A percentile compares a stretch with the other conserved stretches of the same genome.
Conservation (phyloP, 306 rosid genomes). For the Cucurbita argyrosperma region DNA sequence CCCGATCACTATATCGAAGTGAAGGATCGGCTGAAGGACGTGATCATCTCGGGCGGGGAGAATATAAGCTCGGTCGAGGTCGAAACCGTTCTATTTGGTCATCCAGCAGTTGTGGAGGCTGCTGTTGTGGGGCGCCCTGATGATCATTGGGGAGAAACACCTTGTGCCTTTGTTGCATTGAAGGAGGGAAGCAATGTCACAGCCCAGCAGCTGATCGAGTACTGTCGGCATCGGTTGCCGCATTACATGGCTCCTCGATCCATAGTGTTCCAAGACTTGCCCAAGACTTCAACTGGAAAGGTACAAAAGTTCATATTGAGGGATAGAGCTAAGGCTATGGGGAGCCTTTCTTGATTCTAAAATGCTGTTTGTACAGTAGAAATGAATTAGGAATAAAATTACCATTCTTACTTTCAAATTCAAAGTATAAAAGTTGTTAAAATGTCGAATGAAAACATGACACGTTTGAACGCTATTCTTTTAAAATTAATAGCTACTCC, state of each 20-base stretch:
- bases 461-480: too few species aligned
- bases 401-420: too few species aligned
- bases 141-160: slow-evolving; percentile 75
- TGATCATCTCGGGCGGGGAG: slow-evolving; percentile 76
- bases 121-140: slow-evolving; percentile 73
- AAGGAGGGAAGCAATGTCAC: slow-evolving; percentile 33
- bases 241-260: slow-evolving; percentile 70
- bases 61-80: slow-evolving; percentile 73
- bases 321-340: slow-evolving; percentile 48
- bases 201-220: slow-evolving; percentile 34
- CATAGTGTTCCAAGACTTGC: slow-evolving; percentile 42
- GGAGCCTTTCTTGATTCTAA: slow-evolving; percentile 22
- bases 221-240: slow-evolving; percentile 42
- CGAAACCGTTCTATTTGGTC: slow-evolving; percentile 50
- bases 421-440: too few species aligned
- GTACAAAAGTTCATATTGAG: slow-evolving; percentile 53
- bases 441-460: too few species aligned
- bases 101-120: slow-evolving; percentile 67
- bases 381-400: neutral
- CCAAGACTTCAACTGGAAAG: slow-evolving; percentile 76
- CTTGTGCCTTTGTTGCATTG: slow-evolving; percentile 67
- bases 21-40: slow-evolving; percentile 66
- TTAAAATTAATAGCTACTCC: too few species aligned
- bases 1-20: slow-evolving; percentile 57
- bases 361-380: neutral